Evolutionary conservation across 805 yeast species (phyloP).

Genomic region (Saccharomycopsis sp.): DNA sequence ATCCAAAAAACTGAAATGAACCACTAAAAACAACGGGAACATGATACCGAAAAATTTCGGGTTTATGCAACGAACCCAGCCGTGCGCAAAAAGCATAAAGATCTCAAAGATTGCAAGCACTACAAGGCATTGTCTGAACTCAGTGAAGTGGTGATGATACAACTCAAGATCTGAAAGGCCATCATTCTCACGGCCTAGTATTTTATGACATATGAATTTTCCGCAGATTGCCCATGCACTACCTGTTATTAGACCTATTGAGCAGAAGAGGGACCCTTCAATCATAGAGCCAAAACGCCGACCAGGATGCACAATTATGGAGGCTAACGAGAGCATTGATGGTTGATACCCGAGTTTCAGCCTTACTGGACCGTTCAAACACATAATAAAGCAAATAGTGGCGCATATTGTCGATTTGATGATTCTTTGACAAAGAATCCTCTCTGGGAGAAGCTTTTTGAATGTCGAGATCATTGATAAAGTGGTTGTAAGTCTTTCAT

Average conservation of each 20-base stretch:
- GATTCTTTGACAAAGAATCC: slow-evolving; percentile 30
- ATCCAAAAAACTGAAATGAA: slow-evolving; percentile 41
- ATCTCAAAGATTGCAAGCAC: slow-evolving; percentile 39
- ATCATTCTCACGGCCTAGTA: slow-evolving; percentile 29
- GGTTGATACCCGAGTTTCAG: slow-evolving; percentile 34
- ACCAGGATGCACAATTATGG: slow-evolving; percentile 45
- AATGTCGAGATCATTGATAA: not conserved
- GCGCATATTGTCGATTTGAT: slow-evolving; percentile 33
- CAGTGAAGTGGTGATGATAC: slow-evolving; percentile 26
- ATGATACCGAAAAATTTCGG: slow-evolving; percentile 41
- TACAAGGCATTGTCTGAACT: slow-evolving; percentile 36
- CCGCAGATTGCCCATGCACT: slow-evolving; percentile 37
- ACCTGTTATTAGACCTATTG: slow-evolving; percentile 37
- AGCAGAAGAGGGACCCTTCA: slow-evolving; percentile 35
- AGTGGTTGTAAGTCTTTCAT: not conserved
- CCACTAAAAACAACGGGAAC: slow-evolving; percentile 42
- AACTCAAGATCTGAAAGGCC: slow-evolving; percentile 29
- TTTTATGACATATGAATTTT: slow-evolving; percentile 35
- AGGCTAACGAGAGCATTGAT: slow-evolving; percentile 38
- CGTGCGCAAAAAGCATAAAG: slow-evolving; percentile 41
- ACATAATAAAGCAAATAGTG: slow-evolving; percentile 37
- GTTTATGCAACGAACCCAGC: slow-evolving; percentile 42
- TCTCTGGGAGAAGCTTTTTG: not conserved
- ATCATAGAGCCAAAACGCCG: slow-evolving; percentile 42
- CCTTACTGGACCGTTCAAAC: slow-evolving; percentile 33